Base-by-base conservation (phyloP, 176 grass and related monocot genomes). In the Areca catechu region DNA sequence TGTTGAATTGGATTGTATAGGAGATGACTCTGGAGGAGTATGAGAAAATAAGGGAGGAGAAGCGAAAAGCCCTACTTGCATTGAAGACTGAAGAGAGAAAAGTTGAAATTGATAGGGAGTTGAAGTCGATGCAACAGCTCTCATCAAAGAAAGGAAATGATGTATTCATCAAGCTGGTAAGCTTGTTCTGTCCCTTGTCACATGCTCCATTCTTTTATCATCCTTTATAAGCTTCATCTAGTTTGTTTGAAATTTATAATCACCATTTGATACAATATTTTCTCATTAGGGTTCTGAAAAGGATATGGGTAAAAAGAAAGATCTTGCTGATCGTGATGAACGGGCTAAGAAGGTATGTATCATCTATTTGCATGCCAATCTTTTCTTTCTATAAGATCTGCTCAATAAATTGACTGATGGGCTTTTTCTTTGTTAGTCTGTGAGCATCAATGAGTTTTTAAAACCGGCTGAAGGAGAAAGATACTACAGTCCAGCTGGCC, bases 1-100 rank as follows among this genome's bases (percentile, higher is more conserved):
- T 27, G 25, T 48, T 12, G 43, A 48, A 30, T 50, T 51, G 15
- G 28, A 37, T 10, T 51, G 62, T 24, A n/a, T 37, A 64, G 62
- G 62, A 64, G 48, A 64, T 64, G 62, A 64, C 62, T 17, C 20
- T 64, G 21, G 62, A 64, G 62, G 62, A 64, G 47, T 64, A 64
- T 50, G 43, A 64, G 62, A 64, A 51, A 51, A 12, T 64, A 16
- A 51, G 12, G 48, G 62, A 64, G 48, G 62, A 64, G 48, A 64
- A 64, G 50, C 21, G 62, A 24, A 64, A 64, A 64, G 48, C 62
- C 3, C 16, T 64, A n/a, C 47, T 64, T 25, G 62, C 62, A 51
- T 24, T 64, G 62, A 64, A 64, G 48, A 64, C 5, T 12, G 48
- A 51, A 24, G 62, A 64, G 21, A 64, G 62, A 51, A 64, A 64